These are phyloP conservation scores for Fusarium verticillioides DNA, from an alignment of 2,329 filamentous ascomycete species.

Conservation along the genomic window DNA sequence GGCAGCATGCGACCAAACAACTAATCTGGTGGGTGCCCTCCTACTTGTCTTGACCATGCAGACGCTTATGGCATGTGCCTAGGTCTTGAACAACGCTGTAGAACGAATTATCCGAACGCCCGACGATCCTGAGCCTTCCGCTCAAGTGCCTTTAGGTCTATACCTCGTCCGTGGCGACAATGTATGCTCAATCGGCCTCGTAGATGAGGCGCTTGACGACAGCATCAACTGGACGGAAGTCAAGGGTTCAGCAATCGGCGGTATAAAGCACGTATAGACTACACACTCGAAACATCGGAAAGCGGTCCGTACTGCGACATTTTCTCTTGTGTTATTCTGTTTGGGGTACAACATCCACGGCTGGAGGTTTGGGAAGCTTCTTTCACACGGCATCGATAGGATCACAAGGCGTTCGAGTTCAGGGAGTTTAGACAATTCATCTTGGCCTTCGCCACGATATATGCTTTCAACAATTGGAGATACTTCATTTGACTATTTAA, in stretches of 20 bases:
- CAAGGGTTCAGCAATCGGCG: slow-evolving; percentile 82
- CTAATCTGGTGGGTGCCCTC: slow-evolving; percentile 75
- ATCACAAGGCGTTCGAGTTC: slow-evolving; percentile 43
- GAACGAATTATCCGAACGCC: slow-evolving; percentile 90
- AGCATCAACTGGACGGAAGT: slow-evolving; percentile 96
- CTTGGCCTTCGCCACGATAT: slow-evolving; percentile 37
- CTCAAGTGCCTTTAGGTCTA: slow-evolving; percentile 83
- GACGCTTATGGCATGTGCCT: slow-evolving; percentile 27
- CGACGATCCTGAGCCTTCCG: slow-evolving; percentile 84
- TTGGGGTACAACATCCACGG: slow-evolving; percentile 33
- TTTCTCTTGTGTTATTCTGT: slow-evolving; percentile 27
- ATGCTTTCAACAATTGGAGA: slow-evolving; percentile 16
- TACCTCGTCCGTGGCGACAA: slow-evolving; percentile 96
- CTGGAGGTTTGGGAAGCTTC: slow-evolving; percentile 11
- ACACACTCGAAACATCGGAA: slow-evolving; percentile 2
- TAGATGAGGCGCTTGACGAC: slow-evolving; percentile 88
- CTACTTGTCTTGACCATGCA: neutral
- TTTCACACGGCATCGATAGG: slow-evolving; percentile 28
- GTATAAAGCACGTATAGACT: slow-evolving; percentile 77
- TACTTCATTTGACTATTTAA: slow-evolving; percentile 21
- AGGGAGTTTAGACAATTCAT: slow-evolving; percentile 45
- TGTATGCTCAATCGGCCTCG: slow-evolving; percentile 87
- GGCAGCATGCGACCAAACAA: slow-evolving; percentile 87
- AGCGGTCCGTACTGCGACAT: neutral
- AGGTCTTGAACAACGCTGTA: slow-evolving; percentile 83